Base-by-base conservation (phyloP, 2,329 filamentous ascomycete species). In the Ophiostoma fasciatum region DNA sequence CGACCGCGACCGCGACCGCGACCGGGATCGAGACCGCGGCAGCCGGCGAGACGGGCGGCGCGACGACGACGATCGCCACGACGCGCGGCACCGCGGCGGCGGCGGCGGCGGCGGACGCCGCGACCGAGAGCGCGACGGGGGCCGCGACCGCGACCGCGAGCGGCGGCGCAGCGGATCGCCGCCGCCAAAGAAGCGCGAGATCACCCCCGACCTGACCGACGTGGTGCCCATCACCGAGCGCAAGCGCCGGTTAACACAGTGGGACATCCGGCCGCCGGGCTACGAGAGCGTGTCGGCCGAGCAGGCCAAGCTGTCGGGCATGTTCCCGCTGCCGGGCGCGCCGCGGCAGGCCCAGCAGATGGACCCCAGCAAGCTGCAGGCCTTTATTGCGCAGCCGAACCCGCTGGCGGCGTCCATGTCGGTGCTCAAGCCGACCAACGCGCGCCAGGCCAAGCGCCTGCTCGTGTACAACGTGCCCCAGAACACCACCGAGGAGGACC, bases 271-370 rank as follows among this genome's bases (percentile, higher is more conserved):
- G 62, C 90, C 90, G 6, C 83, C 85, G 13, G 88, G 90, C 30
- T 99, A 99, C 52, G 92, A 98, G 53, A 93, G 90, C 57, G 88
- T 99, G 46, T 94, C 90, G 3, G 85, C 90, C 17, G 92, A 98
- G 59, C 92, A 98, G 58, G 92, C 90, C 34, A 99, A 99, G 65
- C 70, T 98, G 30, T 98, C 92, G 46, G 80, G 88, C 63, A 94
- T 98, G 90, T 99, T 98, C 64, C 87, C 92, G 42, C 74, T 99
- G 31, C 90, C 90, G 4, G 90, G 90, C 45, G 90, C 90, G 42
- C 90, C 90, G 37, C 77, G 90, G 48, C 85, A 94, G 56, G 87
- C 94, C 52, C 87, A 94, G 52, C 80, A 84, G 23, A 90, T 96
- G 78, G 90, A 98, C 48, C 87, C 88, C 13, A 82, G 75, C 49